Conservation (phyloP, 2,329 filamentous ascomycete species). For the Neocucurbitaria cava region DNA sequence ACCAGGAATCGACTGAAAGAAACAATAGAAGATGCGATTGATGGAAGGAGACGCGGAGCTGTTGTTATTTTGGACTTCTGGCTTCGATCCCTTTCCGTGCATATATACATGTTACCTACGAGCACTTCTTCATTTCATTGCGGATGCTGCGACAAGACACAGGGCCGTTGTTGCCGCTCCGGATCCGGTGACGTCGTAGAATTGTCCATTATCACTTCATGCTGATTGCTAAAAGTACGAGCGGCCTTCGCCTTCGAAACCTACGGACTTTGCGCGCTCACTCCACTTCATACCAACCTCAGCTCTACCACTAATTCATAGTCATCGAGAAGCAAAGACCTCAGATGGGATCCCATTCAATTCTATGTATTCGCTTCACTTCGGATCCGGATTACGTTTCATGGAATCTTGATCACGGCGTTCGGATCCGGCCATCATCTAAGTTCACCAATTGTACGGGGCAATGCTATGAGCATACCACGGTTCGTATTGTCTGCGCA, state of each 20-base stretch:
- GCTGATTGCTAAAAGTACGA: background rate
- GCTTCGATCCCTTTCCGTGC: background rate
- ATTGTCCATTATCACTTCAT: background rate
- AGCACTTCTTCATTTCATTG: background rate
- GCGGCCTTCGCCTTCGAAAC: slow-evolving; percentile 2
- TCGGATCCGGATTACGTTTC: background rate
- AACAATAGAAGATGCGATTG: background rate
- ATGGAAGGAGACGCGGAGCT: background rate
- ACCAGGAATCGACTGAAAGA: background rate
- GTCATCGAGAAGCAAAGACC: background rate
- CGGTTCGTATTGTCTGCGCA: background rate
- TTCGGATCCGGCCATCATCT: background rate
- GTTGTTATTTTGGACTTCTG: background rate
- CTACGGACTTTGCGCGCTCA: background rate
- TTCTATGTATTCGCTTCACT: background rate
- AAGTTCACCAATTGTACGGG: background rate
- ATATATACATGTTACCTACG: background rate
- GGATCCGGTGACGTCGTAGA: background rate
- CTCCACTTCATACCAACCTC: background rate
- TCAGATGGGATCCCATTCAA: background rate
- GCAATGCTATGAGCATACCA: background rate
- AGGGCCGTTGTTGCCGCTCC: background rate
- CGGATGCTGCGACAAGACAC: background rate
- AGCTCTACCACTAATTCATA: background rate
- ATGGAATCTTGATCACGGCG: background rate